phyloP scores from a whole-genome alignment of 306 rosid species.

The Cercis canadensis region DNA sequence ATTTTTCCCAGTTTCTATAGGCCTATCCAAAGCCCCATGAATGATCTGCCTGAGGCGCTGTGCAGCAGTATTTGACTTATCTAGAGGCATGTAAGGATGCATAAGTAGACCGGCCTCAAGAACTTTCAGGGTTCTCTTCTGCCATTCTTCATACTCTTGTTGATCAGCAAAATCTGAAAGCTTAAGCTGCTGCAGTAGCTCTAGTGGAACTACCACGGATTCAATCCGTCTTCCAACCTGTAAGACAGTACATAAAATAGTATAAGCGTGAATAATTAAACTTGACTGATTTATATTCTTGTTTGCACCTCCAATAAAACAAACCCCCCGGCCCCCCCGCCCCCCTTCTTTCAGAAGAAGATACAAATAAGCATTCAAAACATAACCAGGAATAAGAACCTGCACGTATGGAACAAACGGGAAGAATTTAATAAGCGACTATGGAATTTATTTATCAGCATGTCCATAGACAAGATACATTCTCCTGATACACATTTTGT shows the following conservation, averaged over 20 bases:
- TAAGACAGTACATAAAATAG: constrained; percentile 34
- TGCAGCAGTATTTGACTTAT: constrained; percentile 71
- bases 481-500: neutral
- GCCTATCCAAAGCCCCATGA: constrained; percentile 78
- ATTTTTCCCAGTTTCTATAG: constrained; percentile 87
- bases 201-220: constrained; percentile 92
- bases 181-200: constrained; percentile 95
- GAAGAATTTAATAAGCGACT: neutral
- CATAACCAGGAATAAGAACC: too few relatives aligned
- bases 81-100: constrained; percentile 80
- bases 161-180: constrained; percentile 82
- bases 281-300: neutral
- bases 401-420: neutral
- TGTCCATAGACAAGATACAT: neutral
- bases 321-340: too few relatives aligned
- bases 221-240: constrained; percentile 97
- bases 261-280: constrained; percentile 18
- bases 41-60: constrained; percentile 81
- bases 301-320: too few relatives aligned
- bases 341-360: neutral
- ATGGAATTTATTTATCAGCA: constrained; percentile 7
- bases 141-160: constrained; percentile 86
- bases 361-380: constrained; percentile 10
- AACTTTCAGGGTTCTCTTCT: constrained; percentile 81
- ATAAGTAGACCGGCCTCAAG: constrained; percentile 94